phyloP scores from a whole-genome alignment of 331 rosid genomes.

The Saraca asoca region DNA sequence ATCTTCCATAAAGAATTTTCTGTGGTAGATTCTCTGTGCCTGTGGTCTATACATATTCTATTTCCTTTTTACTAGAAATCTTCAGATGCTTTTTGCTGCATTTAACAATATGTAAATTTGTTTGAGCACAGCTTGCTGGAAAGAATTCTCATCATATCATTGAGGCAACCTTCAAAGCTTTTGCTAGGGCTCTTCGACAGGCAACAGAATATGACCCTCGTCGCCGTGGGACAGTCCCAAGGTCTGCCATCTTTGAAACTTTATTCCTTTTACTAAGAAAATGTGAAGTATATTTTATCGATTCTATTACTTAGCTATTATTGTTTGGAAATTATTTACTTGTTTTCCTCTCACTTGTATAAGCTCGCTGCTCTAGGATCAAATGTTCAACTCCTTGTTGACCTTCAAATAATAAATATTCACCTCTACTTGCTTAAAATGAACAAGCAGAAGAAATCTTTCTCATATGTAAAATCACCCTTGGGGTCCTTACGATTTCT shows the following conservation, averaged over 20 bases:
- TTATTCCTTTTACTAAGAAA: too few relatives aligned
- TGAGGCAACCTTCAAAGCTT: constrained; percentile 97
- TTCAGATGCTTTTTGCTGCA: too few relatives aligned
- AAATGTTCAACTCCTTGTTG: too few relatives aligned
- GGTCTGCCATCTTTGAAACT: constrained; percentile 48
- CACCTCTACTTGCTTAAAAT: too few relatives aligned
- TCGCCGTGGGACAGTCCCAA: constrained; percentile 78
- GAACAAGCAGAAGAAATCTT: neutral
- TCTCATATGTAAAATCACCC: neutral
- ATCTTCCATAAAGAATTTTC: constrained; percentile 18
- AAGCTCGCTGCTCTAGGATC: too few relatives aligned
- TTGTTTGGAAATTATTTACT: too few relatives aligned
- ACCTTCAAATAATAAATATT: too few relatives aligned
- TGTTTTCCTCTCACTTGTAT: too few relatives aligned
- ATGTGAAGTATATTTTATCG: too few relatives aligned
- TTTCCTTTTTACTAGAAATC: too few relatives aligned
- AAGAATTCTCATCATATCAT: constrained; percentile 90
- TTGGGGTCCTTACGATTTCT: neutral
- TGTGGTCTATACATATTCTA: constrained; percentile 15
- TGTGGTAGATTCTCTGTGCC: neutral
- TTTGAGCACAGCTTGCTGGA: constrained; percentile 69
- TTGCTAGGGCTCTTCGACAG: constrained; percentile 96
- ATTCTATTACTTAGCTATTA: too few relatives aligned
- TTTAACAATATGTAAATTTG: constrained; percentile 5
- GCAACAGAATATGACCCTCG: constrained; percentile 82